Base-by-base conservation (phyloP, 192 early-diverging fungal genomes). In the Backusella sp. region DNA sequence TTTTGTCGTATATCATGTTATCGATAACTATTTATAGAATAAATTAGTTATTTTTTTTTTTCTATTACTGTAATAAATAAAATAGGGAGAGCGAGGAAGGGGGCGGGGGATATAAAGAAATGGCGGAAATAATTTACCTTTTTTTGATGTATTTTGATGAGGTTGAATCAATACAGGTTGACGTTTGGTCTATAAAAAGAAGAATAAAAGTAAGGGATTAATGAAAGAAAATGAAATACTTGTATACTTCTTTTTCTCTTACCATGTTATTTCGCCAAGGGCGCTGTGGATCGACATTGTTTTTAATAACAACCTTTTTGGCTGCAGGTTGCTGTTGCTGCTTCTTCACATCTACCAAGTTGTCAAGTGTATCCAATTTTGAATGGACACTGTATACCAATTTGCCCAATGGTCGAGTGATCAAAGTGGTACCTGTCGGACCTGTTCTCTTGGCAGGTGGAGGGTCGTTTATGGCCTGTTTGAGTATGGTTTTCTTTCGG, bases 201-300 rank as follows among this genome's bases (percentile, higher is more conserved):
- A 44, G 37, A 39, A 39, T 39, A 26, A 17, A 17, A n/a, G 41
- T 23, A 11, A 26, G 21, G 21, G 23, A 62, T 62, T 62, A 9
- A 21, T 28, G 26, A 62, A 62, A 59, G 9, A 59, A 12, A 14
- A 5, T 28, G 23, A 26, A 62, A 62, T 62, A 59, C 23, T 11
- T 11, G 23, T 62, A 36, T 37, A 68, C 36, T 17, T n/a, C 11
- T 71, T 12, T 4, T 17, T 19, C 44, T 19, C 7, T 66, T 66
- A 66, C 62, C 73, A 67, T 74, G 21, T 74, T 66, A 11, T 53
- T 62, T 44, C 73, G 37, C 73, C 73, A 74, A 21, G 73, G 73
- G 7, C 73, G 35, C 19, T 74, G 28, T 17, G 39, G 73, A 46
- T 74, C 73, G 32, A 34, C 41, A 28, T 32, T 5, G 30, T 32